phyloP scores from a whole-genome alignment of 1,284 basidiomycete genomes.

The Trichosporon sp. region DNA sequence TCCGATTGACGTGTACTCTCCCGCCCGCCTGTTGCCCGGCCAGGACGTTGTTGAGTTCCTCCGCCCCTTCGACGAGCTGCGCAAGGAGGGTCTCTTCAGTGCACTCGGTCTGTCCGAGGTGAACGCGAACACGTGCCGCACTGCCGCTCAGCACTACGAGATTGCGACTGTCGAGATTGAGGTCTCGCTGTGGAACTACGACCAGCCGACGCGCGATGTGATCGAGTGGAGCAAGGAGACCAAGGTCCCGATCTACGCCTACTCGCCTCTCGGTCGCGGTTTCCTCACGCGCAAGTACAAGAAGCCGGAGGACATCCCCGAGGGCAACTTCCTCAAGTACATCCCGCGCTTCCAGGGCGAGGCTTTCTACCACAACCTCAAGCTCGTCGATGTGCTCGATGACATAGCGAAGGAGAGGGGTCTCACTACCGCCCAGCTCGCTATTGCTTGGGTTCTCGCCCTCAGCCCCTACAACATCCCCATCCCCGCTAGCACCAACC shows the following conservation, averaged over 20 bases:
- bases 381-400: constrained; percentile 61
- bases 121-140: constrained; percentile 25
- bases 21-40: constrained; percentile 29
- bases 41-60: constrained; percentile 25
- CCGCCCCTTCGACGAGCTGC: constrained; percentile 31
- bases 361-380: constrained; percentile 63
- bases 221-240: constrained; percentile 58
- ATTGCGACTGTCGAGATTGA: constrained; percentile 64
- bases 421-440: constrained; percentile 64
- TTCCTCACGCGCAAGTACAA: constrained; percentile 64
- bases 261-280: constrained; percentile 66
- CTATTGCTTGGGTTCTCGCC: constrained; percentile 65
- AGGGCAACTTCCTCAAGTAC: constrained; percentile 45
- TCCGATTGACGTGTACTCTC: constrained; percentile 59
- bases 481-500: constrained; percentile 62
- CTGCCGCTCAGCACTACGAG: background rate
- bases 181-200: constrained; percentile 62
- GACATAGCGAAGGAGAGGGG: constrained; percentile 61
- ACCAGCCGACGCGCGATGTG: constrained; percentile 58
- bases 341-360: constrained; percentile 55
- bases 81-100: constrained; percentile 43
- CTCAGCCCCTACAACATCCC: constrained; percentile 62
- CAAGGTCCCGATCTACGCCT: constrained; percentile 62
- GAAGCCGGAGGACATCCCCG: constrained; percentile 61
- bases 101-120: constrained; percentile 46